Evolutionary conservation across 805 yeast genomes (phyloP).

Genomic region (Hemisphaericaspora nanyangensis): DNA sequence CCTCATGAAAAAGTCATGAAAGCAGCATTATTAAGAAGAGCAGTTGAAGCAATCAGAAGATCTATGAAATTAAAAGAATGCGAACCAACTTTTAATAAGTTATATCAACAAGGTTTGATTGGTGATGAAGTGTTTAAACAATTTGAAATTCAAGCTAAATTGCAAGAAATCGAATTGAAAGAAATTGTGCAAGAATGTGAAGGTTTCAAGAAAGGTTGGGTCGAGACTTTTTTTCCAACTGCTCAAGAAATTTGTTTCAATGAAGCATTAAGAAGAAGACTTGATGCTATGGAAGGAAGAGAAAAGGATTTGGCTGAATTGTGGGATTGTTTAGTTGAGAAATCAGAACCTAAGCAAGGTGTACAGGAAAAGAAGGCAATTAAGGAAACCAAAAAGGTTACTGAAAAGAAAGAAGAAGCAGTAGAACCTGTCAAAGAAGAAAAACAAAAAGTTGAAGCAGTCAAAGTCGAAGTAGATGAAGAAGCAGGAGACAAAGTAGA

Average conservation of each 20-base stretch:
- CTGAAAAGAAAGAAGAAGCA: conserved; percentile 2
- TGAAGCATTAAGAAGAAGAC: conserved; percentile 82
- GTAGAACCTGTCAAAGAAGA: conserved; percentile 3
- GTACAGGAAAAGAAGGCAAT: too few species aligned
- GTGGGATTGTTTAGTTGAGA: conserved; percentile 29
- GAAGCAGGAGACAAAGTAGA: conserved; percentile 1
- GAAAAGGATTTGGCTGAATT: conserved; percentile 26
- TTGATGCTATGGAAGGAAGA: conserved; percentile 42
- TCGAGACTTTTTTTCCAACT: conserved; percentile 65
- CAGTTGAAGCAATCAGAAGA: conserved; percentile 86
- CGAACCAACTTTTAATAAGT: conserved; percentile 60
- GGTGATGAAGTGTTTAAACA: conserved; percentile 88
- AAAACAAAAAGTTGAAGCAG: conserved; percentile 1
- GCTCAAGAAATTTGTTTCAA: conserved; percentile 90
- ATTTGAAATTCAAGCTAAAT: conserved; percentile 68
- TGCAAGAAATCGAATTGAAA: conserved; percentile 77
- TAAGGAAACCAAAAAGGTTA: conserved; percentile 5
- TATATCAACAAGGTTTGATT: conserved; percentile 84
- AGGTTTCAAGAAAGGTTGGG: conserved; percentile 73
- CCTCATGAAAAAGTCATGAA: conserved; percentile 78
- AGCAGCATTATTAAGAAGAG: conserved; percentile 52
- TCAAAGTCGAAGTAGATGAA: conserved; percentile 1
- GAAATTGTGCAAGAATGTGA: conserved; percentile 77
- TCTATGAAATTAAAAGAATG: conserved; percentile 77
- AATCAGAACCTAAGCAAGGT: conserved; percentile 14